Percentiles rank a stretch among this genome's conserved stretches.
phyloP scores from a whole-genome alignment of 768 basidiomycete genomes.

The Kwoniella dendrophila region DNA sequence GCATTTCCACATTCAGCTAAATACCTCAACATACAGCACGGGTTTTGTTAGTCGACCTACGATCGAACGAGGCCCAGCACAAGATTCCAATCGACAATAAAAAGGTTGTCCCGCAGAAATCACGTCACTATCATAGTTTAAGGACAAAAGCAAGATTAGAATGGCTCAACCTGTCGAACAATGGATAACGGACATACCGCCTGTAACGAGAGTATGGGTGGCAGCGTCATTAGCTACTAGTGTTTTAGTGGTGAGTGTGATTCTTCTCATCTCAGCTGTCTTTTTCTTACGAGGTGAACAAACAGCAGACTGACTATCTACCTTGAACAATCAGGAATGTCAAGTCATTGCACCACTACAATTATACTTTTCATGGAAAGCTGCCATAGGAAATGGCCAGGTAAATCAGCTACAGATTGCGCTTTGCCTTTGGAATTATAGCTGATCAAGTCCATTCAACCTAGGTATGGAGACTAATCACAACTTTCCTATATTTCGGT shows the following conservation, averaged over 20 bases:
- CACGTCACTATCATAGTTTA: too few species aligned
- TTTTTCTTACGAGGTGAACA: neutral
- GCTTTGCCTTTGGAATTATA: neutral
- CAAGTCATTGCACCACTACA: constrained; percentile 86
- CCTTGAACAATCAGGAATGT: constrained; percentile 85
- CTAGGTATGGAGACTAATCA: constrained; percentile 82
- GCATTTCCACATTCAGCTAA: neutral
- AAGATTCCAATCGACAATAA: neutral
- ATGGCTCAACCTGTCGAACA: constrained; percentile 67
- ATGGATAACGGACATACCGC: constrained; percentile 89
- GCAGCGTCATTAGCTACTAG: constrained; percentile 75
- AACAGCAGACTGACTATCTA: neutral
- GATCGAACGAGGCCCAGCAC: too few species aligned
- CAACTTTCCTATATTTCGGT: constrained; percentile 96
- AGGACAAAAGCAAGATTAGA: too few species aligned
- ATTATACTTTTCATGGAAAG: constrained; percentile 87
- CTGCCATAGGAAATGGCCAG: constrained; percentile 78
- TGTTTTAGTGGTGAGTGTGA: constrained; percentile 76
- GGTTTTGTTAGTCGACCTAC: too few species aligned
- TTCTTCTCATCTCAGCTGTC: neutral
- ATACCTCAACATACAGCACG: neutral
- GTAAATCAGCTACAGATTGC: constrained; percentile 57
- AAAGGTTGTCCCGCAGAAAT: neutral
- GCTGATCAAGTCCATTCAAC: constrained; percentile 5
- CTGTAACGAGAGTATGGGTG: constrained; percentile 86